A percentile compares a stretch with the other conserved stretches of the same genome.
These are phyloP conservation scores for Clarireedia paspali DNA, from an alignment of 2,329 filamentous ascomycete genomes.

Conservation along the genomic window DNA sequence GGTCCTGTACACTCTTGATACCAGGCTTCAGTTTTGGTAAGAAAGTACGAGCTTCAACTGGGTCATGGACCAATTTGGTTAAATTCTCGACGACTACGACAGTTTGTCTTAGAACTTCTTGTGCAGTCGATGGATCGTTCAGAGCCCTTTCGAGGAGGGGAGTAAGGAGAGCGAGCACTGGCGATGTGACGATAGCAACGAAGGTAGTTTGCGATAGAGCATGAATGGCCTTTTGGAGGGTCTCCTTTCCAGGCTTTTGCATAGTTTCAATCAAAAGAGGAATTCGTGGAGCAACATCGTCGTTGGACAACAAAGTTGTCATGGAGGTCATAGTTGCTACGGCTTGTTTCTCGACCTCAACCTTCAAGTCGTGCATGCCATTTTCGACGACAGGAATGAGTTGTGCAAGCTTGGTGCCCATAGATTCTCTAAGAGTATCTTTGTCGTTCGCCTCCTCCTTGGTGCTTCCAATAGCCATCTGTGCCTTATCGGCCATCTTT, in stretches of 20 bases:
- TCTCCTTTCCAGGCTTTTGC: slow-evolving; percentile 84
- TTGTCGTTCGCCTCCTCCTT: slow-evolving; percentile 82
- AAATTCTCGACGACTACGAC: slow-evolving; percentile 96
- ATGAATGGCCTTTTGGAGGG: slow-evolving; percentile 91
- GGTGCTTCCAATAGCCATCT: slow-evolving; percentile 69
- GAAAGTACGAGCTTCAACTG: slow-evolving; percentile 89
- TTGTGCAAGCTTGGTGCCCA: slow-evolving; percentile 79
- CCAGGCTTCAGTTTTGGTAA: slow-evolving; percentile 98
- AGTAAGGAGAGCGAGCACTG: slow-evolving; percentile 87
- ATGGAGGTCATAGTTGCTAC: slow-evolving; percentile 85
- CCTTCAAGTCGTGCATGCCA: slow-evolving; percentile 95
- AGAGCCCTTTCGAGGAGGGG: slow-evolving; percentile 90
- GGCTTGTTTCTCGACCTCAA: slow-evolving; percentile 83
- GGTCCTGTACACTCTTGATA: slow-evolving; percentile 71
- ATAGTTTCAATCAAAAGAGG: slow-evolving; percentile 90
- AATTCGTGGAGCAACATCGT: slow-evolving; percentile 89
- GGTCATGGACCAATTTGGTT: slow-evolving; percentile 95
- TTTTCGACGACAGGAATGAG: slow-evolving; percentile 87
- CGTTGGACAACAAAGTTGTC: slow-evolving; percentile 86
- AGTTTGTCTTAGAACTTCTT: slow-evolving; percentile 92
- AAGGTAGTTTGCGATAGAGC: slow-evolving; percentile 98
- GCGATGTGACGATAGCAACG: slow-evolving; percentile 90
- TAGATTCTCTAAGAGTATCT: slow-evolving; percentile 80
- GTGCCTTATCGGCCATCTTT: slow-evolving; percentile 90
- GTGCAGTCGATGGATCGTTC: slow-evolving; percentile 81